Evolutionary conservation across 202 grass and related monocot species (phyloP), one percentile per base, ranked within the genome.

Genomic region (Dendrocalamus latiflorus): DNA sequence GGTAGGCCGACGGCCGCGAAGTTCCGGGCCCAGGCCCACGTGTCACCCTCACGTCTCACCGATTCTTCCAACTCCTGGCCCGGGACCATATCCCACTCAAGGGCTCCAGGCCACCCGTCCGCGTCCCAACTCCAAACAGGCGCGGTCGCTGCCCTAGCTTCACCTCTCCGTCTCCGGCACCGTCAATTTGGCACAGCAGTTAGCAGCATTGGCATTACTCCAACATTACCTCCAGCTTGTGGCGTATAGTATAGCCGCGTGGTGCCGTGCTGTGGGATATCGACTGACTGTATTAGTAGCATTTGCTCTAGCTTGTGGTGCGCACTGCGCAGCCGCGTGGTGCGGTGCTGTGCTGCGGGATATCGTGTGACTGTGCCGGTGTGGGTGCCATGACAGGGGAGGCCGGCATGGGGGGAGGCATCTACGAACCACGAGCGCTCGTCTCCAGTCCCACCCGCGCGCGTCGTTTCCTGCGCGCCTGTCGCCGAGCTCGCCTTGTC

Each of bases 1-100:
- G 67, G 82, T 88, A 86, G 75, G 83, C 64, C 83, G 56, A 68
- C 63, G 39, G 78, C 79, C 39, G 4, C 17, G 81, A 85, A 83
- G 82, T 48, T 54, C 83, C 3, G 63, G 59, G 37, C 63, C 84
- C 65, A 82, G 55, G 80, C 17, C 76, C 39, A 41, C 60, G 73
- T 90, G 67, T 68, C 48, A 3, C 53, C 36, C 56, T 69, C 86
- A 15, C 49, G 20, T 62, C 34, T 74, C 48, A 18, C 64, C 5
- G 9, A 24, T 22, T 38, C 39, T 59, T 63, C 39, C 25, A 15
- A 8, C 26, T 18, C 28, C 28, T 13, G 4, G 63, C n/a, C 34
- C 45, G 25, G 15, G 26, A 16, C 61, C 70, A 58, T 69, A 8
- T 81, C 62, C 25, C 44, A 15, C 15, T 84, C 61, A 36, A 61